Evolutionary conservation across 768 basidiomycete genomes (phyloP).

Genomic region (Coprinopsis sp.): DNA sequence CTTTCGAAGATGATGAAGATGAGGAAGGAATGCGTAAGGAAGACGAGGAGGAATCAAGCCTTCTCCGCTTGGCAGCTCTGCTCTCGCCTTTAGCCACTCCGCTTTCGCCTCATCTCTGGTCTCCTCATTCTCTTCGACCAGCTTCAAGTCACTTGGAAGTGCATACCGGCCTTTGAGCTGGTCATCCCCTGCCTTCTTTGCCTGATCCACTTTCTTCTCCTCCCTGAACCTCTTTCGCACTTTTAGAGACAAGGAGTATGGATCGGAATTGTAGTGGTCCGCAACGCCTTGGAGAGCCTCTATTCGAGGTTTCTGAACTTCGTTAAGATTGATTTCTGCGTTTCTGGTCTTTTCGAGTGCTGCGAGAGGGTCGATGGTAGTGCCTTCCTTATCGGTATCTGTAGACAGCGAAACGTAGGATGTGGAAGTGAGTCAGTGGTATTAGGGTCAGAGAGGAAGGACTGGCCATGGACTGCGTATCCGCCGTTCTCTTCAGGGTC

Average conservation of each 20-base stretch:
- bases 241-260: conserved; percentile 72
- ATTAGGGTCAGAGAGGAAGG: background rate
- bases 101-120: conserved; percentile 56
- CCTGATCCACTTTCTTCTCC: conserved; percentile 77
- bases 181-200: conserved; percentile 66
- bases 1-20: background rate
- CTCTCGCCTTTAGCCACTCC: conserved; percentile 52
- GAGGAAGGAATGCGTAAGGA: background rate
- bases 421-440: background rate
- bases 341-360: conserved; percentile 86
- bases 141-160: conserved; percentile 60
- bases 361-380: conserved; percentile 77
- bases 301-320: conserved; percentile 75
- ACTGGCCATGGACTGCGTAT: conserved; percentile 77
- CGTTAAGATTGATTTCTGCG: conserved; percentile 65
- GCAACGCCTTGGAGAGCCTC: conserved; percentile 75
- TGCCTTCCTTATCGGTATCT: conserved; percentile 62
- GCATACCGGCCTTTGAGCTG: conserved; percentile 71
- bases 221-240: conserved; percentile 80
- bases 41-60: too few species aligned
- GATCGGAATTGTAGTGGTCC: conserved; percentile 78
- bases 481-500: conserved; percentile 95
- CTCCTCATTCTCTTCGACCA: conserved; percentile 64
- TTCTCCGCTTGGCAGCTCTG: conserved; percentile 46
- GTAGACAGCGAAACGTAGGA: background rate